Conservation (phyloP, 2,329 filamentous ascomycete genomes). For the Colletotrichum tofieldiae region DNA sequence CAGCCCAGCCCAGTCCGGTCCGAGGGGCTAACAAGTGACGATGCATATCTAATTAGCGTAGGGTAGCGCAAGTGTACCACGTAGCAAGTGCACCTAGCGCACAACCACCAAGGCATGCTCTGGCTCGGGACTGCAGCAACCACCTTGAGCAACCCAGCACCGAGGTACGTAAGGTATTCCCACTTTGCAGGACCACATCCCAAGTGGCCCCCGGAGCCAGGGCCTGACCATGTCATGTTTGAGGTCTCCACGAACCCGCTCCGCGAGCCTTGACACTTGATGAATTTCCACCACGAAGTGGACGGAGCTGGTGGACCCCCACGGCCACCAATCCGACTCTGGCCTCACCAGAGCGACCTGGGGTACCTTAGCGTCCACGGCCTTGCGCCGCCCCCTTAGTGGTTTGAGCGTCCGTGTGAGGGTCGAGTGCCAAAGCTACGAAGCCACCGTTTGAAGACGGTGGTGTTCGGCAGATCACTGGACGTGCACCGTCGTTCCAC, state of each 20-base stretch:
- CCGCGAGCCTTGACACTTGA: constrained; percentile 11
- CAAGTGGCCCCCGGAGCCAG: too few species aligned
- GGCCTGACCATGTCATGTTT: not conserved
- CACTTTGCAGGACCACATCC: not conserved
- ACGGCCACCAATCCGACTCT: constrained; percentile 1
- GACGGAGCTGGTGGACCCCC: constrained; percentile 28
- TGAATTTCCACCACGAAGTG: constrained; percentile 23
- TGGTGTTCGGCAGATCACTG: constrained; percentile 38
- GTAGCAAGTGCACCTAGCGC: constrained; percentile 16
- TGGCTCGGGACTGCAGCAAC: not conserved
- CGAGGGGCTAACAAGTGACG: constrained; percentile 13
- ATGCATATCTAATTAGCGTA: constrained; percentile 19
- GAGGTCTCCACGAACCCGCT: constrained; percentile 12
- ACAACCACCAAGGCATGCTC: not conserved
- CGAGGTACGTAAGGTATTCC: not conserved
- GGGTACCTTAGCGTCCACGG: constrained; percentile 14
- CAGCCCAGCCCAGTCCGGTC: constrained; percentile 15
- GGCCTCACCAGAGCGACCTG: constrained; percentile 11
- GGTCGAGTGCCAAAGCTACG: constrained; percentile 23
- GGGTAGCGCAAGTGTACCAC: constrained; percentile 12
- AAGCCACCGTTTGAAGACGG: constrained; percentile 32
- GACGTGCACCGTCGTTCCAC: constrained; percentile 33
- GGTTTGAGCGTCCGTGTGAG: constrained; percentile 21
- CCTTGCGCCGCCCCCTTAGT: constrained; percentile 5
- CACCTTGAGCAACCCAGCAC: not conserved